A percentile compares a stretch with the other conserved stretches of the same genome.
Conservation (phyloP, 2,329 filamentous ascomycete species). For the Zasmidium cellare region DNA sequence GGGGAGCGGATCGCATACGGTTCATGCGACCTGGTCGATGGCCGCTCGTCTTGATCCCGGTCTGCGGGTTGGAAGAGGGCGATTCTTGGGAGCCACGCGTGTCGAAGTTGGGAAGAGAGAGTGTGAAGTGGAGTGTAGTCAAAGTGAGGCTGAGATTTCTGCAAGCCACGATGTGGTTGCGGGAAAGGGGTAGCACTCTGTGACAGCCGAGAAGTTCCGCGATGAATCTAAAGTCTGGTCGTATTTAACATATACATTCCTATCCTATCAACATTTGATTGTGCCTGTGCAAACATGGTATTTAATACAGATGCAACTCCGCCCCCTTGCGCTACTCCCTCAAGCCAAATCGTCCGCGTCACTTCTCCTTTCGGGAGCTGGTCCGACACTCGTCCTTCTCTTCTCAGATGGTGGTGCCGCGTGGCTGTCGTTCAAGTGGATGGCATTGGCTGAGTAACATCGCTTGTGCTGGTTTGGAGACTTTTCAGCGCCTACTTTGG, state of each 20-base stretch:
- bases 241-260: not conserved
- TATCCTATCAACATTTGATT: not conserved
- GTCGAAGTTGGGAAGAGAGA: not conserved
- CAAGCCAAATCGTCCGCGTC: conserved; percentile 6
- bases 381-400: conserved; percentile 25
- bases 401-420: conserved; percentile 12
- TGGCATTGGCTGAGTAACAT: conserved; percentile 31
- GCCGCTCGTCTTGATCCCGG: not conserved
- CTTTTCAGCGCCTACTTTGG: conserved; percentile 15
- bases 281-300: not conserved
- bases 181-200: not conserved
- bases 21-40: conserved; percentile 1
- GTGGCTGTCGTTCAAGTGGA: conserved; percentile 24
- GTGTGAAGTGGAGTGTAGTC: not conserved
- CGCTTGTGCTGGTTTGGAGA: conserved; percentile 21
- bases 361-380: conserved; percentile 10
- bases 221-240: not conserved
- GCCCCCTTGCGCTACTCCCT: conserved; percentile 8
- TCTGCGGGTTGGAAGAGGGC: not conserved
- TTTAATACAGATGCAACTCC: not conserved
- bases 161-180: conserved; percentile 1
- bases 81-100: not conserved
- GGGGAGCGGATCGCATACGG: conserved; percentile 1
- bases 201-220: not conserved
- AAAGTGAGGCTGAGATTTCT: not conserved